Conservation (phyloP, 1,284 basidiomycete genomes). For the Microbotryum silenes-acaulis region DNA sequence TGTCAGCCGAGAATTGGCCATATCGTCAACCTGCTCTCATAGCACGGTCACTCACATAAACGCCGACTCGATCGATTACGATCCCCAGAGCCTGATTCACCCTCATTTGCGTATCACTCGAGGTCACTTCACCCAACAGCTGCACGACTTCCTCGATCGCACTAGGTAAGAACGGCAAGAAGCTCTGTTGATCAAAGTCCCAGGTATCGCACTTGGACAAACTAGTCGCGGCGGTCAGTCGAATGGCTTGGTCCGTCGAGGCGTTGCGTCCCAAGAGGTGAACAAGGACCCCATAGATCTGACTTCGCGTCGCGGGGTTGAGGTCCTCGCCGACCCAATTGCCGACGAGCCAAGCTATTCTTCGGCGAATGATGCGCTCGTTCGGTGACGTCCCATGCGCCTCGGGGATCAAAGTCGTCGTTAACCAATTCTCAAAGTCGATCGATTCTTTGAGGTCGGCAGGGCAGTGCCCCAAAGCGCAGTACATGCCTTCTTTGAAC, state of each 20-base stretch:
- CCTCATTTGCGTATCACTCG: conserved; percentile 28
- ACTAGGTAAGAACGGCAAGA: conserved; percentile 27
- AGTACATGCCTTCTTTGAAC: conserved; percentile 34
- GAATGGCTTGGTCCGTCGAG: conserved; percentile 33
- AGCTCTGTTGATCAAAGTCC: conserved; percentile 28
- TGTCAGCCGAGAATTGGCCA: not conserved
- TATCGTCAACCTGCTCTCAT: no score
- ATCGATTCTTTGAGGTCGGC: conserved; percentile 19
- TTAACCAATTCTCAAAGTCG: conserved; percentile 27
- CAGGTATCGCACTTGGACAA: conserved; percentile 32
- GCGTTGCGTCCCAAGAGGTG: conserved; percentile 32
- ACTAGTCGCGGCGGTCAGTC: conserved; percentile 31
- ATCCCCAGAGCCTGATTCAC: conserved; percentile 31
- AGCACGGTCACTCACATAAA: conserved; percentile 9
- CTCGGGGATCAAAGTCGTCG: conserved; percentile 19
- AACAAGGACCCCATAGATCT: conserved; percentile 31
- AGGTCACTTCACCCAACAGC: conserved; percentile 28
- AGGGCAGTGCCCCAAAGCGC: conserved; percentile 30
- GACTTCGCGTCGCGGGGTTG: conserved; percentile 6
- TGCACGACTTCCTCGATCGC: conserved; percentile 27
- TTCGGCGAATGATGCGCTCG: conserved; percentile 31
- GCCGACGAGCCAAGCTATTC: conserved; percentile 35
- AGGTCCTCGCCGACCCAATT: conserved; percentile 30
- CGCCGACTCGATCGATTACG: conserved; percentile 29
- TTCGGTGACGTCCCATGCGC: conserved; percentile 16